These are phyloP conservation scores for Pseudozyma sp. DNA, from an alignment of 1,284 basidiomycete species.

Conservation along the genomic window DNA sequence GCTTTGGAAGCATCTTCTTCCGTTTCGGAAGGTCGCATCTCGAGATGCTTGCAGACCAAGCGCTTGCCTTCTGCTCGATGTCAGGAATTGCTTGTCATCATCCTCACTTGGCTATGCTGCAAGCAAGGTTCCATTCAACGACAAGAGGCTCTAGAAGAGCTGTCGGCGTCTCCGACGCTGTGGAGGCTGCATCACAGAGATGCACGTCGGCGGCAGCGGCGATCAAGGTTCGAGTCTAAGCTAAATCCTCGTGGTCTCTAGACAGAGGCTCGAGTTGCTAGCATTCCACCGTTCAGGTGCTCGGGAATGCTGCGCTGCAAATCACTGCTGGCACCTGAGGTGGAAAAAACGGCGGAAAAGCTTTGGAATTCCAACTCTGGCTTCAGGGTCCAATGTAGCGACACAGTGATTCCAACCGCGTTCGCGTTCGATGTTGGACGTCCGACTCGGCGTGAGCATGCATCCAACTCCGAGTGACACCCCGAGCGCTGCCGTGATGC, in stretches of 20 bases:
- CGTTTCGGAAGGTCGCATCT: too few species aligned
- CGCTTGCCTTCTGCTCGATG: too few species aligned
- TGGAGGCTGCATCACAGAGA: background rate
- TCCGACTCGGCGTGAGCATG: slow-evolving; percentile 20
- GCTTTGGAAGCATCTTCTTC: slow-evolving; percentile 1
- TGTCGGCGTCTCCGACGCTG: too few species aligned
- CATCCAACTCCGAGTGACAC: slow-evolving; percentile 24
- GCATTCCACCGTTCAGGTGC: slow-evolving; percentile 25
- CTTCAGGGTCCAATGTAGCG: slow-evolving; percentile 13
- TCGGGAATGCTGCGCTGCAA: slow-evolving; percentile 15
- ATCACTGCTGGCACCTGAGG: too few species aligned
- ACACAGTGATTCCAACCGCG: too few species aligned
- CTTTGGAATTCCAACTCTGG: background rate
- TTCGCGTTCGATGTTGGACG: background rate
- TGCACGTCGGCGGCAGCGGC: slow-evolving; percentile 4
- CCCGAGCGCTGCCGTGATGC: slow-evolving; percentile 22
- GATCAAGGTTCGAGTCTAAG: background rate
- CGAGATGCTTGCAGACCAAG: too few species aligned
- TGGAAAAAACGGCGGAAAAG: too few species aligned
- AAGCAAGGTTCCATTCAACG: too few species aligned
- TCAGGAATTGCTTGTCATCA: too few species aligned
- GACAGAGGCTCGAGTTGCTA: background rate
- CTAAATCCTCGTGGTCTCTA: too few species aligned
- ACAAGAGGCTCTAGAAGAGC: too few species aligned
- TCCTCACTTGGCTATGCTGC: too few species aligned